Percentiles rank a stretch among this genome's conserved stretches.
These are phyloP conservation scores for Annulohypoxylon bovei DNA, from an alignment of 495 filamentous ascomycete genomes.

Conservation along the genomic window DNA sequence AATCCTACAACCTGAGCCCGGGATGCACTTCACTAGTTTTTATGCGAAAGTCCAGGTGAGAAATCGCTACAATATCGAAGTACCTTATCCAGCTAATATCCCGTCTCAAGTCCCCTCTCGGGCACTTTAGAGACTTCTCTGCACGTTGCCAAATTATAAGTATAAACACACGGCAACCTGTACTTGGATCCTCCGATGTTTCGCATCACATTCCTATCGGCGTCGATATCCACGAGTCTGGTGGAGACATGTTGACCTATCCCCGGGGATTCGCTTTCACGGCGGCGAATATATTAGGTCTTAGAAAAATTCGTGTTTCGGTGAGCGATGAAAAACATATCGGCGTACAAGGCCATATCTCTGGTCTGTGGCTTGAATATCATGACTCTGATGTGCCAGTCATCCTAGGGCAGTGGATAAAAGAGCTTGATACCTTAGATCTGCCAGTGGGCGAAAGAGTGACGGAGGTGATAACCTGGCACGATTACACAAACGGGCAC, in stretches of 20 bases:
- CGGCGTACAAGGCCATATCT: neutral
- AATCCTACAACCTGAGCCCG: neutral
- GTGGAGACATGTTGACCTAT: constrained; percentile 4
- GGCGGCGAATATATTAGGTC: neutral
- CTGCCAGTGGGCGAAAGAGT: constrained; percentile 7
- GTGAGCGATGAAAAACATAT: neutral
- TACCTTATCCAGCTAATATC: neutral
- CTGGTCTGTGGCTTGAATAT: constrained; percentile 22
- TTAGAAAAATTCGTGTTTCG: constrained; percentile 13
- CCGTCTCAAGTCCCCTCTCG: neutral
- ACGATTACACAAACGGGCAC: constrained; percentile 15
- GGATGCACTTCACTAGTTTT: constrained; percentile 1
- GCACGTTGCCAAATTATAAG: neutral
- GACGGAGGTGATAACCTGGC: constrained; percentile 16
- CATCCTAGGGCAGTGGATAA: constrained; percentile 14
- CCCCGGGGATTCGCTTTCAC: constrained; percentile 10
- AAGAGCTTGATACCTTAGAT: constrained; percentile 3
- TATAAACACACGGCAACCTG: neutral
- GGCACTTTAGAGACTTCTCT: constrained; percentile 6
- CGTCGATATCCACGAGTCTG: neutral
- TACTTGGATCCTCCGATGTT: neutral
- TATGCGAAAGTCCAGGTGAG: constrained; percentile 7
- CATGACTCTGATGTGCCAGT: constrained; percentile 4
- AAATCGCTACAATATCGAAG: neutral
- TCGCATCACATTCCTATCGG: constrained; percentile 9